phyloP scores from a whole-genome alignment of 225 moss, liverwort and hornwort genomes.

The Polytrichum commune region DNA sequence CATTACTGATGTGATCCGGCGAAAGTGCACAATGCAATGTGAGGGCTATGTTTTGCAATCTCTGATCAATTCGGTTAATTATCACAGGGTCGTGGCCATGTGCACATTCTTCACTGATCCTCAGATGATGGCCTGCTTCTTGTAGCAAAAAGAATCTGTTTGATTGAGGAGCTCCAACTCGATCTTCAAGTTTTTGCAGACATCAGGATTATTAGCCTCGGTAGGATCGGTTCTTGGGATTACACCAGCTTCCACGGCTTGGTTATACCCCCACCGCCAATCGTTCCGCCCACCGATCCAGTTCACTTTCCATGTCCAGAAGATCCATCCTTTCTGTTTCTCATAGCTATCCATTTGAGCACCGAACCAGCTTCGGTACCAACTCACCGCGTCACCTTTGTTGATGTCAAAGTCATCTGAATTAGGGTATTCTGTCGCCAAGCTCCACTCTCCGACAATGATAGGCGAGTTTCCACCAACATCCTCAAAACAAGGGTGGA shows the following conservation, averaged over 20 bases:
- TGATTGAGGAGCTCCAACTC: background rate
- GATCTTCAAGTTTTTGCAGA: conserved; percentile 9
- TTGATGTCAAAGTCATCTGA: conserved; percentile 19
- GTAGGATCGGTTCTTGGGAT: conserved; percentile 23
- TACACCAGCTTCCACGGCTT: conserved; percentile 31
- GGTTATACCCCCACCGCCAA: conserved; percentile 39
- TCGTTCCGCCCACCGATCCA: conserved; percentile 23
- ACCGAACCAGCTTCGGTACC: conserved; percentile 28
- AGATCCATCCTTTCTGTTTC: conserved; percentile 35
- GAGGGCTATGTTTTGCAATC: too few species aligned
- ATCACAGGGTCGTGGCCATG: too few species aligned
- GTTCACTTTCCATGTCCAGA: conserved; percentile 44
- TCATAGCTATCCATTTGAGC: conserved; percentile 38
- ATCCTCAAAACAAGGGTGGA: conserved; percentile 21
- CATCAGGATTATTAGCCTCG: conserved; percentile 18
- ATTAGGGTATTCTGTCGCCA: conserved; percentile 12
- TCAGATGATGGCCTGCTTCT: background rate
- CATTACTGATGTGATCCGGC: too few species aligned
- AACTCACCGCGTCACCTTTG: conserved; percentile 13
- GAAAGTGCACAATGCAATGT: too few species aligned
- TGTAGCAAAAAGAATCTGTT: background rate
- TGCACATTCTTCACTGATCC: background rate
- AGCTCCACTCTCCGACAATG: conserved; percentile 34
- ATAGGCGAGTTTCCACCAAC: conserved; percentile 20
- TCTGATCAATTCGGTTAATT: too few species aligned